These are phyloP conservation scores for Scedosporium apiospermum DNA, from an alignment of 2,329 filamentous ascomycete species.

Conservation along the genomic window DNA sequence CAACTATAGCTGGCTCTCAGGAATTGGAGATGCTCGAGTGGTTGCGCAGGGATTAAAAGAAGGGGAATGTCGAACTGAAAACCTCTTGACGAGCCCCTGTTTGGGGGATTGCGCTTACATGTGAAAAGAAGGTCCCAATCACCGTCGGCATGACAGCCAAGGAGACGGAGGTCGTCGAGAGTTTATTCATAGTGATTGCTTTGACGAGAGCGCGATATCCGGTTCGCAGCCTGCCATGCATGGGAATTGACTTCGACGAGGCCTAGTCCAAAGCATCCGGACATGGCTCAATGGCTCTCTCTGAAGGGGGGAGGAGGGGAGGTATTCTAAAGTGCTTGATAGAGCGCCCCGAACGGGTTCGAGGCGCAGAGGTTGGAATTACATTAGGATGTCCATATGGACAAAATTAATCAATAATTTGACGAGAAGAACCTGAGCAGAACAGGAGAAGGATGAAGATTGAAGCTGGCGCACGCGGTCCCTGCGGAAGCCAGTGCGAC, in stretches of 20 bases:
- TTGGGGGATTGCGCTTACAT: slow-evolving; percentile 44
- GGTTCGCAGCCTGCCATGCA: background rate
- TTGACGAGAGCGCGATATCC: background rate
- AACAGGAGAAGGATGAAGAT: background rate
- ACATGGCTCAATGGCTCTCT: background rate
- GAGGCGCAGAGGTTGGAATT: background rate
- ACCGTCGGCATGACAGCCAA: slow-evolving; percentile 82
- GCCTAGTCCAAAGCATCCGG: background rate
- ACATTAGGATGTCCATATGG: background rate
- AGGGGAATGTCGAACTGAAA: background rate
- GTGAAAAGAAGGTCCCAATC: slow-evolving; percentile 75
- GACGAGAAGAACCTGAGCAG: background rate
- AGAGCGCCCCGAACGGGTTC: background rate
- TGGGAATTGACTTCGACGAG: background rate
- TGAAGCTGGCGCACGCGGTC: too few relatives aligned
- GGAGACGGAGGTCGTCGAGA: slow-evolving; percentile 74
- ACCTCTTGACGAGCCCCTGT: background rate
- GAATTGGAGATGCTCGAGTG: background rate
- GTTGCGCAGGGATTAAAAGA: background rate
- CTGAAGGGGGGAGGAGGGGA: background rate
- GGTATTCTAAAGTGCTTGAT: background rate
- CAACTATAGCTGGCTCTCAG: background rate
- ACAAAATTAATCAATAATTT: background rate
- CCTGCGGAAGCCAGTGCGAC: too few relatives aligned
- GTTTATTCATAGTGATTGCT: slow-evolving; percentile 35